These are phyloP conservation scores for Rhynchosporium secalis DNA, from an alignment of 2,329 filamentous ascomycete species.

Conservation along the genomic window DNA sequence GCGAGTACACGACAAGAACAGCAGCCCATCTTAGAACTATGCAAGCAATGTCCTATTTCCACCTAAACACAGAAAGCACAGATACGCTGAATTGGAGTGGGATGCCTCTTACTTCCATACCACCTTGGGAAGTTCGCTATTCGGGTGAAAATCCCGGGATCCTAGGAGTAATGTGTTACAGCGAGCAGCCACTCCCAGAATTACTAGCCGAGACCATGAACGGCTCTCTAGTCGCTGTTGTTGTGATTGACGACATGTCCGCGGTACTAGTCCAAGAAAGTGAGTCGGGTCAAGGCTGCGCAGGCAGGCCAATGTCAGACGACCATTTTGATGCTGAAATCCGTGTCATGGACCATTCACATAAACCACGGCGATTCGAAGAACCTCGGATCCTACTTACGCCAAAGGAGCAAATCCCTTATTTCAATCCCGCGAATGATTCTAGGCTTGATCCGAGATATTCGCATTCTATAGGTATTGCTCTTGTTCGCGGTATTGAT, in stretches of 20 bases:
- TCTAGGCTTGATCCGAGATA: slow-evolving; percentile 58
- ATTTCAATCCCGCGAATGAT: slow-evolving; percentile 56
- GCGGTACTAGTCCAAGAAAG: slow-evolving; percentile 47
- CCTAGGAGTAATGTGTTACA: slow-evolving; percentile 66
- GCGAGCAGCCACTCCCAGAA: slow-evolving; percentile 59
- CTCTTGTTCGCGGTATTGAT: slow-evolving; percentile 71
- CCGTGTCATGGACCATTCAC: slow-evolving; percentile 9
- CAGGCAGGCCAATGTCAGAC: slow-evolving; percentile 4
- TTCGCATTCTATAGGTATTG: slow-evolving; percentile 62
- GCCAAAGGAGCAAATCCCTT: slow-evolving; percentile 59
- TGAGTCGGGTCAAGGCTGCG: background rate
- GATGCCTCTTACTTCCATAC: slow-evolving; percentile 54
- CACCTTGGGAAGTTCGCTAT: slow-evolving; percentile 66
- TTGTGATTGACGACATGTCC: slow-evolving; percentile 54
- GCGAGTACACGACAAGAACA: slow-evolving; percentile 57
- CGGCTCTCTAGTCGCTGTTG: slow-evolving; percentile 67
- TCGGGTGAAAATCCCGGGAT: slow-evolving; percentile 52
- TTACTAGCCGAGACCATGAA: slow-evolving; percentile 66
- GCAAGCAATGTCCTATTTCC: slow-evolving; percentile 81
- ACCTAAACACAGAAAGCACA: slow-evolving; percentile 43
- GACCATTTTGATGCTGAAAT: slow-evolving; percentile 20
- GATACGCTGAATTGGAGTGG: slow-evolving; percentile 48
- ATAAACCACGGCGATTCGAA: slow-evolving; percentile 14
- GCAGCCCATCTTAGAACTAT: slow-evolving; percentile 68
- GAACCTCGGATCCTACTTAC: slow-evolving; percentile 41